Base-by-base conservation (phyloP, 1,284 basidiomycete genomes). In the Meripilus lineatus region DNA sequence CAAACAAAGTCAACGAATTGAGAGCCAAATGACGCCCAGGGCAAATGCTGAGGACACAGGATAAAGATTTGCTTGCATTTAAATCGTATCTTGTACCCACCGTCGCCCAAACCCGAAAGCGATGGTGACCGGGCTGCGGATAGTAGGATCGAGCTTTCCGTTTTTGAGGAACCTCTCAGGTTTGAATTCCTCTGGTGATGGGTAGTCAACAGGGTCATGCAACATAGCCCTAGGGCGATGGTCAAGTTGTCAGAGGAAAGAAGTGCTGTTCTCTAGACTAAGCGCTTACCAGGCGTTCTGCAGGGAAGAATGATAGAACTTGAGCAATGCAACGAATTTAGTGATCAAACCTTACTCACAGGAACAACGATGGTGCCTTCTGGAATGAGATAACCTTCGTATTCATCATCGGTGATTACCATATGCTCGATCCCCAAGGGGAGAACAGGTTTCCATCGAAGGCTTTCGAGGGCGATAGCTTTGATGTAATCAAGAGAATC, bases 51-150 rank as follows among this genome's bases (percentile, higher is more conserved):
- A 8, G 8, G 10, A 17, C 4, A n/a, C 10, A 17, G 17, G 30
- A 8, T 32, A 17, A 7, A 40, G 17, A 4, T 5, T n/a, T 10
- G n/a, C 17, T 17, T 32, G 42, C n/a, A 20, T 4, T 18, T n/a
- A 5, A 5, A 17, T 3, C 21, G 3, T 30, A n/a, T 14, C 26
- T 15, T 18, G 4, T 7, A 32, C 43, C 4, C 32, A 48, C 47
- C 47, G 42, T 15, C 47, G 8, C 5, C 47, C 47, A 22, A 45
- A 48, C 21, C 47, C 47, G 38, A 48, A 48, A 4, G 40, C 40
- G 8, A 44, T 17, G 3, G 33, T 35, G 2, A 22, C n/a, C 14
- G 44, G 47, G 23, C 39, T 32, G 7, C 28, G 33, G 11, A 44
- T 42, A 13, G 20, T 15, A 11, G 21, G 24, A 28, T 48, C 35